Evolutionary conservation across 75 land plant species (phyloP), one percentile per base, ranked within the genome.

Genomic region (Sequoiadendron giganteum): DNA sequence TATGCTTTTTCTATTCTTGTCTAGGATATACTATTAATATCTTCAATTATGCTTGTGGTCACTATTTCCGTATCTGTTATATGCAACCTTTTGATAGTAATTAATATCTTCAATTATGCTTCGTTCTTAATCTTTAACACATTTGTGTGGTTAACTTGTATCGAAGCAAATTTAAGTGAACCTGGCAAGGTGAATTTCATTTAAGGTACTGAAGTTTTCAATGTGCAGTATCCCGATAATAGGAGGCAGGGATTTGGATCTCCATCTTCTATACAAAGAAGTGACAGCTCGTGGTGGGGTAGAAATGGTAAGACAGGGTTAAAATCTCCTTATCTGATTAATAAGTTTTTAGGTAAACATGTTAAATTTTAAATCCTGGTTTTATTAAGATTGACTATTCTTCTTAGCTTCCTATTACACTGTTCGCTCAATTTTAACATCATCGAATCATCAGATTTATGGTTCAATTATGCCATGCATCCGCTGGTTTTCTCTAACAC

Each of bases 261-360:
- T 91, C n/a, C 90, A 91, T 61, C 40, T 61, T 83, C 86, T 91
- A 13, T 91, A 91, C 30, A 56, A 81, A 34, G 92, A 91, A 89
- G 92, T 91, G 21, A 89, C 88, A 65, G 83, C 48, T 16, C 92
- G 88, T n/a, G 92, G 92, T 78, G 92, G 92, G 47, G 86, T 89
- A 40, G 88, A 92, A 55, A 91, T 86, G 93, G 93, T 92, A 56
- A 85, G 42, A 6, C 42, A 34, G 38, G 13, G 38, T 32, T 11
- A 75, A 75, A 32, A 11, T 34, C 10, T 75, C 34, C 56, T 25
- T 25, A 28, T 65, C 70, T 65, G 70, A 65, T 65, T 7, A 65
- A 65, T 7, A 65, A 65, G 6, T 65, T 65, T 28, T 65, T 25
- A 65, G n/a, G 10, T 1, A 21, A 65, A 65, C 28, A 65, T 7